phyloP scores from a whole-genome alignment of 305 asterid genomes.

The Fraxinus baroniana region DNA sequence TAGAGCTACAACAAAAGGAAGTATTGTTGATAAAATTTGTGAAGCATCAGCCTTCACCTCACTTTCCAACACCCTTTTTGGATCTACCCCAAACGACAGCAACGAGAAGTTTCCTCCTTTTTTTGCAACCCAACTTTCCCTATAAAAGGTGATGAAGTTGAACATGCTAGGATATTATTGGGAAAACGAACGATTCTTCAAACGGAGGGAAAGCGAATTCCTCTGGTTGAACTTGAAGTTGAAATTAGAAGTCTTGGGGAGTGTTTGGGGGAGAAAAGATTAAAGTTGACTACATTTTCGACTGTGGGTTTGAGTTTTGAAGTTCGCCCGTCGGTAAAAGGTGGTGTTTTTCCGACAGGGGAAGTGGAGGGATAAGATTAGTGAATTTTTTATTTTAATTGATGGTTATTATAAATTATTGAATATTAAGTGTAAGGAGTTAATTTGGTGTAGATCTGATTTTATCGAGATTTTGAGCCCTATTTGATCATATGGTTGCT shows the following conservation, averaged over 20 bases:
- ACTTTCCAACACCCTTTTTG: constrained; percentile 31
- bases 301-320: not conserved
- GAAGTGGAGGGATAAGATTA: constrained; percentile 32
- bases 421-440: constrained; percentile 33
- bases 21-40: constrained; percentile 66
- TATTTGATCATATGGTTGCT: constrained; percentile 55
- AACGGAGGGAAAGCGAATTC: constrained; percentile 13
- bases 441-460: constrained; percentile 26
- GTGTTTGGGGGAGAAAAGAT: constrained; percentile 35
- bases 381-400: not conserved
- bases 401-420: not conserved
- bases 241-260: constrained; percentile 32
- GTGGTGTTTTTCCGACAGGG: constrained; percentile 33
- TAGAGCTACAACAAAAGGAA: constrained; percentile 82
- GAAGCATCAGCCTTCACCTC: constrained; percentile 59
- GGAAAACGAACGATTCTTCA: constrained; percentile 14
- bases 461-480: not conserved
- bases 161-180: constrained; percentile 45
- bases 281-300: constrained; percentile 50
- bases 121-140: constrained; percentile 84
- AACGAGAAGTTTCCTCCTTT: constrained; percentile 67
- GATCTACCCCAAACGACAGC: constrained; percentile 60
- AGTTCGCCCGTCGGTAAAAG: constrained; percentile 33
- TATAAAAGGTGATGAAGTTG: constrained; percentile 62
- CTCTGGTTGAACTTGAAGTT: constrained; percentile 12